Evolutionary conservation across 805 yeast genomes (phyloP), one percentile per base, ranked within the genome.

Genomic region (Spathaspora gorwiae): DNA sequence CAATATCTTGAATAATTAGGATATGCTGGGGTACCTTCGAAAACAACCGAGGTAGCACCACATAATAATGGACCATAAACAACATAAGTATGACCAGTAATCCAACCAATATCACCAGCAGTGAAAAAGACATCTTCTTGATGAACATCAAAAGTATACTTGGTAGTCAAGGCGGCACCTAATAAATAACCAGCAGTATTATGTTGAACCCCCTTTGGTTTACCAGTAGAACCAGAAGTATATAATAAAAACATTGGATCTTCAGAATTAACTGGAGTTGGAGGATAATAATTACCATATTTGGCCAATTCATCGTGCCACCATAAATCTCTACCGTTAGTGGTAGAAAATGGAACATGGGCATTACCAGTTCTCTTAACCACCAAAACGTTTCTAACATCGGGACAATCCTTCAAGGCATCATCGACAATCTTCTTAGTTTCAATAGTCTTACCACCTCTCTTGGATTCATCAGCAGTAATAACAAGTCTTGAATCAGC

Each of bases 31-130:
- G 99, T 94, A 48, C 96, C 94, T 75, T 94, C 98, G 64, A 94
- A 94, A 46, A 92, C 87, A 44, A 94, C 86, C 8, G 97, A 83
- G 40, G 98, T 84, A 44, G 90, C 87, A 68, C 98, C 99, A 47
- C 58, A 66, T 39, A 82, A 70, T 55, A 94, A 79, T 36, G 99
- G 99, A 48, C 98, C 98, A 61, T 94, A 94, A 39, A 92, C 79
- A 37, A 89, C 96, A 63, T 92, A 94, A 8, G 97, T 87, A 68
- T 94, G 99, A 55, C 98, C 98, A 13, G 99, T 94, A 64, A 94
- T 94, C 98, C 99, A 94, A 63, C 99, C 98, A 46, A 94, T 89
- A 65, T 94, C 98, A 62, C 98, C 98, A 35, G 98, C 98, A 36
- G 98, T 92, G 75, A 94, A 92, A 50, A 92, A 69, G 37, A 86